Percentiles rank a stretch among this genome's conserved stretches.
Conservation (phyloP, 192 early-diverging fungal species). For the Dispira parvispora region DNA sequence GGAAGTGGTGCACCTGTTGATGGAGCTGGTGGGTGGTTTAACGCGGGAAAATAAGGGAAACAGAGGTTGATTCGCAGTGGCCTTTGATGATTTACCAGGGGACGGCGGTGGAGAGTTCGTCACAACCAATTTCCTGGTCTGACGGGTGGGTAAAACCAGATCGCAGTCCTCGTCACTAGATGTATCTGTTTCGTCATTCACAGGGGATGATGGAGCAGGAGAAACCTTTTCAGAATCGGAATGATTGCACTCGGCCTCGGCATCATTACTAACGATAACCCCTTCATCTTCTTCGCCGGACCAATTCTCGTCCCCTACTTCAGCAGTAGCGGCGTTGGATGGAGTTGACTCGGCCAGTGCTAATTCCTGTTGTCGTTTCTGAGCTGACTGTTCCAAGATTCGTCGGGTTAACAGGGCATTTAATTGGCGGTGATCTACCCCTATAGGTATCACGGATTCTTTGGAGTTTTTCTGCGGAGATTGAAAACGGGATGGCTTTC, state of each 20-base stretch:
- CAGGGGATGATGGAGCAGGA: not conserved
- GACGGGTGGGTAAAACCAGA: not conserved
- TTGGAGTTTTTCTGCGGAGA: too few species aligned
- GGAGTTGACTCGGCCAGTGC: too few species aligned
- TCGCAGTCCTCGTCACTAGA: not conserved
- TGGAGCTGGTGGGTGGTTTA: not conserved
- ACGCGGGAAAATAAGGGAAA: constrained; percentile 1
- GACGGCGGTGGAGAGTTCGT: not conserved
- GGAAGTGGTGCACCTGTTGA: not conserved
- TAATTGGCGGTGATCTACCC: constrained; percentile 1
- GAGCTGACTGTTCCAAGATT: constrained; percentile 5
- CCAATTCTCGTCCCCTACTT: not conserved
- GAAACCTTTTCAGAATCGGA: not conserved
- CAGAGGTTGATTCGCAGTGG: not conserved
- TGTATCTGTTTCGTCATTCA: not conserved
- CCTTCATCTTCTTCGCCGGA: not conserved
- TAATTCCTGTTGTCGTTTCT: not conserved
- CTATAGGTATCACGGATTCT: not conserved
- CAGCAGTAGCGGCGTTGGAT: not conserved
- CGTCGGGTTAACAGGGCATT: constrained; percentile 1
- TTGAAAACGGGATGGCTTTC: too few species aligned
- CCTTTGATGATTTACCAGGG: not conserved
- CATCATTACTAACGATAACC: not conserved
- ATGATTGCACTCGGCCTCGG: not conserved
- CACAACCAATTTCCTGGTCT: not conserved